Percentiles rank a stretch among this genome's conserved stretches.
Evolutionary conservation across 2,329 filamentous ascomycete species (phyloP).

Genomic region (Aspergillus sp.): DNA sequence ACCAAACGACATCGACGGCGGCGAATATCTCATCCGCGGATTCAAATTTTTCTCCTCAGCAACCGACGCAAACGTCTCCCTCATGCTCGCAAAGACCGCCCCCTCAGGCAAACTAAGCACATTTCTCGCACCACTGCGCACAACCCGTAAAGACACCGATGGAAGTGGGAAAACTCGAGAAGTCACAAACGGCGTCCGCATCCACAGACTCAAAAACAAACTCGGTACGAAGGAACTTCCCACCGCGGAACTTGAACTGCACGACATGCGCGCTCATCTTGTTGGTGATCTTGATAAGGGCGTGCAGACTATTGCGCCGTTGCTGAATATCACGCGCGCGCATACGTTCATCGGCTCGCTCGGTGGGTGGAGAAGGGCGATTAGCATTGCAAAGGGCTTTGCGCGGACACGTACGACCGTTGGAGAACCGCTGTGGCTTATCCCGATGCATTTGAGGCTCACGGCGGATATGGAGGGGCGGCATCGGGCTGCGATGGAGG

Average conservation of each 20-base stretch:
- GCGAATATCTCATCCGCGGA: constrained; percentile 53
- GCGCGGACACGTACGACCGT: constrained; percentile 39
- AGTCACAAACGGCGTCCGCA: constrained; percentile 62
- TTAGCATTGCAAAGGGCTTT: constrained; percentile 44
- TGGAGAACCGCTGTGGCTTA: constrained; percentile 38
- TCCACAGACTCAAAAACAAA: constrained; percentile 71
- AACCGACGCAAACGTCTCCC: constrained; percentile 63
- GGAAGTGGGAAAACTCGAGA: constrained; percentile 27
- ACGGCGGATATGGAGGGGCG: constrained; percentile 41
- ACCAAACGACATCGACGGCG: constrained; percentile 9
- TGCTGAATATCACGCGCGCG: constrained; percentile 64
- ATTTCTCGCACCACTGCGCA: constrained; percentile 63
- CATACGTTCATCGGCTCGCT: constrained; percentile 43
- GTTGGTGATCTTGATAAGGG: constrained; percentile 67
- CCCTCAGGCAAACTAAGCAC: constrained; percentile 55
- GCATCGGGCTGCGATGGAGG: constrained; percentile 38
- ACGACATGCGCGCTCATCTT: constrained; percentile 63
- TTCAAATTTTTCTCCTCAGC: constrained; percentile 74
- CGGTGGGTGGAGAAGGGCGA: constrained; percentile 38
- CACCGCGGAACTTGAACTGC: constrained; percentile 69
- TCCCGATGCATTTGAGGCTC: constrained; percentile 42
- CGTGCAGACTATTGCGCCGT: constrained; percentile 65
- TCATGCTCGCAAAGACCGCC: constrained; percentile 63
- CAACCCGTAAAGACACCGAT: background rate
- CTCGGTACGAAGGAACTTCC: constrained; percentile 69